Evolutionary conservation across 2,329 filamentous ascomycete genomes (phyloP), one percentile per base, ranked within the genome.

Genomic region (Ophiognomonia clavigignenti-juglandacearum): DNA sequence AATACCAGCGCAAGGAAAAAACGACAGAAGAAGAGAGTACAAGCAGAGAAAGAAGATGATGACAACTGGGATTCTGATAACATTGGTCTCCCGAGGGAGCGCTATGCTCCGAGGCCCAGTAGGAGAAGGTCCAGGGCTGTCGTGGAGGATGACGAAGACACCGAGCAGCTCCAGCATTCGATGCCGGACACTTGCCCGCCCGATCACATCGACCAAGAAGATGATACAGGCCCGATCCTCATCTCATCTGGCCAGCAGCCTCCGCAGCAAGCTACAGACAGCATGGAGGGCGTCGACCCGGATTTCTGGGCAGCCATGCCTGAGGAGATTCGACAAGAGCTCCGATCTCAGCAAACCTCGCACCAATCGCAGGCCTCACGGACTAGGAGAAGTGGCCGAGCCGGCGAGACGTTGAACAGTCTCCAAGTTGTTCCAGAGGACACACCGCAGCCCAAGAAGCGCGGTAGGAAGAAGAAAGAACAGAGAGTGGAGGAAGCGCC

Each of bases 401-500:
- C 34, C 26, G 38, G 22, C 18, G 39, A 47, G 34, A 4, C 26
- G 18, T 14, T 16, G 9, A 37, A 23, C 26, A 34, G 19, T 23
- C 35, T 22, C 5, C 22, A 23, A 19, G 11, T 22, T 6, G 16
- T 39, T 20, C 34, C 37, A 19, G 45, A 53, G 22, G 41, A 53
- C n/a, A 32, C n/a, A 34, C 36, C 45, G n/a, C 43, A 52, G 14
- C 55, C 54, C n/a, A 58, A 57, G 41, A 62, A 61, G 48, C 55
- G 57, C 32, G 61, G 61, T 2, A 57, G 59, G 13, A 63, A 60
- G 39, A 59, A 55, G 47, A 64, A 59, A 47, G 52, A 48, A 8
- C 4, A 24, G n/a, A 27, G 26, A 14, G 23, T 27, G 19, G 31
- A 49, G 19, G 48, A 54, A 19, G 31, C 16, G 23, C 11, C 34